Percentiles rank a stretch among this genome's conserved stretches.
phyloP scores from a whole-genome alignment of 805 yeast species.

The Sungouiozyma intestinalis region DNA sequence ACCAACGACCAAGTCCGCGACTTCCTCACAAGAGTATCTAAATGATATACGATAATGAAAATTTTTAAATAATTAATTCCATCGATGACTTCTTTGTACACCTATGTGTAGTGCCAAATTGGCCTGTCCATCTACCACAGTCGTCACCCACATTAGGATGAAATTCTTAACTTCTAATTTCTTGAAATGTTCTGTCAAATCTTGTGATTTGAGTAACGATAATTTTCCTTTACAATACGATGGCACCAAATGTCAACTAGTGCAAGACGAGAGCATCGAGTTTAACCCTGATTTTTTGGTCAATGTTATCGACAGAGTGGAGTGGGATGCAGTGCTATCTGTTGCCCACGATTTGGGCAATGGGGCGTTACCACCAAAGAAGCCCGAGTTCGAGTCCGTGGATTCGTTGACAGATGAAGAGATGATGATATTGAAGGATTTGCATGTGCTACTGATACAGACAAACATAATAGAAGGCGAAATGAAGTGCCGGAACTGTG shows the following conservation, averaged over 20 bases:
- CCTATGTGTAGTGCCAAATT: no score
- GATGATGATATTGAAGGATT: conserved; percentile 48
- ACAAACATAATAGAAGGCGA: conserved; percentile 82
- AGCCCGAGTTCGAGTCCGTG: conserved; percentile 38
- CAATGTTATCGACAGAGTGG: conserved; percentile 68
- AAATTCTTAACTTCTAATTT: conserved; percentile 93
- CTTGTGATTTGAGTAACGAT: conserved; percentile 62
- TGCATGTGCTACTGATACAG: conserved; percentile 71
- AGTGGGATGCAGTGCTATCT: conserved; percentile 74
- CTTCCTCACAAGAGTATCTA: neutral
- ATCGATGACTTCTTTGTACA: neutral
- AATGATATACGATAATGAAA: neutral
- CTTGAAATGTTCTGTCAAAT: conserved; percentile 82
- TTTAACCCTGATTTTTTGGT: conserved; percentile 71
- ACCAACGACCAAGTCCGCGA: neutral
- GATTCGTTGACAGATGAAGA: conserved; percentile 33
- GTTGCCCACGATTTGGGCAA: conserved; percentile 76
- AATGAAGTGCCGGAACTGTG: conserved; percentile 81
- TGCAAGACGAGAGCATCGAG: conserved; percentile 63
- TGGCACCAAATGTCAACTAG: conserved; percentile 49
- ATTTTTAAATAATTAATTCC: neutral
- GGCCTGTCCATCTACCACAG: no score
- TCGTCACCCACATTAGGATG: conserved; percentile 42
- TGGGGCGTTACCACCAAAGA: conserved; percentile 43
- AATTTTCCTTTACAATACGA: conserved; percentile 73